Evolutionary conservation across 768 basidiomycete species (phyloP).

Genomic region (Leccinellum rugosiceps): DNA sequence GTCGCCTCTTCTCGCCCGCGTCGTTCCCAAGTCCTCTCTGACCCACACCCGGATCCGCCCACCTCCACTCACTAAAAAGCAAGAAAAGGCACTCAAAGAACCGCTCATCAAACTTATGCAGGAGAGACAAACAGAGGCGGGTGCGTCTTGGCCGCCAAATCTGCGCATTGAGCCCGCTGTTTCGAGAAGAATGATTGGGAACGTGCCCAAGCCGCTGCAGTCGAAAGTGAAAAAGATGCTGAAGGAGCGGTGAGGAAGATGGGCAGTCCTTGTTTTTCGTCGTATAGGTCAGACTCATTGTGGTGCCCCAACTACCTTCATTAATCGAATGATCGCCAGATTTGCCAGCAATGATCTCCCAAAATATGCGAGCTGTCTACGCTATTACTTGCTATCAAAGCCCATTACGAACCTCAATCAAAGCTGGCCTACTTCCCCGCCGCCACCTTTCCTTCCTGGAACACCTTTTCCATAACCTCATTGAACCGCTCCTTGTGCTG

Average conservation of each 20-base stretch:
- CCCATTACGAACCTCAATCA: neutral
- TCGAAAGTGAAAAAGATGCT: slow-evolving; percentile 40
- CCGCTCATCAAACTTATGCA: slow-evolving; percentile 43
- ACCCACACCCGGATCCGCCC: slow-evolving; percentile 22
- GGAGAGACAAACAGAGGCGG: slow-evolving; percentile 37
- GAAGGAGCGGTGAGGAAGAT: slow-evolving; percentile 29
- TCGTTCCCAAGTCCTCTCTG: slow-evolving; percentile 36
- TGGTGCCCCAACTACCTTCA: neutral
- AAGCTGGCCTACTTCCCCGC: neutral
- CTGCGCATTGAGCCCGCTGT: slow-evolving; percentile 49
- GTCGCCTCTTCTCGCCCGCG: slow-evolving; percentile 30
- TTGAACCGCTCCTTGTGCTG: slow-evolving; percentile 55
- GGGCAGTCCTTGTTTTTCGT: neutral
- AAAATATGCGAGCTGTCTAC: neutral
- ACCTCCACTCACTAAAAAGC: slow-evolving; percentile 32
- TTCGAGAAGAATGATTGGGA: slow-evolving; percentile 37
- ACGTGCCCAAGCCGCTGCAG: slow-evolving; percentile 37
- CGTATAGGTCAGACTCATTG: slow-evolving; percentile 1
- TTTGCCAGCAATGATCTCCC: neutral
- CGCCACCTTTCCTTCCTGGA: slow-evolving; percentile 44
- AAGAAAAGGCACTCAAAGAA: slow-evolving; percentile 26
- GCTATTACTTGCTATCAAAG: neutral
- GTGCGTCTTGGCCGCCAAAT: slow-evolving; percentile 44
- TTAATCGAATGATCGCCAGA: neutral
- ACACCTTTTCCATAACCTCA: slow-evolving; percentile 50